Evolutionary conservation across 2,329 filamentous ascomycete species (phyloP).

Genomic region (Verticillium nonalfalfae): DNA sequence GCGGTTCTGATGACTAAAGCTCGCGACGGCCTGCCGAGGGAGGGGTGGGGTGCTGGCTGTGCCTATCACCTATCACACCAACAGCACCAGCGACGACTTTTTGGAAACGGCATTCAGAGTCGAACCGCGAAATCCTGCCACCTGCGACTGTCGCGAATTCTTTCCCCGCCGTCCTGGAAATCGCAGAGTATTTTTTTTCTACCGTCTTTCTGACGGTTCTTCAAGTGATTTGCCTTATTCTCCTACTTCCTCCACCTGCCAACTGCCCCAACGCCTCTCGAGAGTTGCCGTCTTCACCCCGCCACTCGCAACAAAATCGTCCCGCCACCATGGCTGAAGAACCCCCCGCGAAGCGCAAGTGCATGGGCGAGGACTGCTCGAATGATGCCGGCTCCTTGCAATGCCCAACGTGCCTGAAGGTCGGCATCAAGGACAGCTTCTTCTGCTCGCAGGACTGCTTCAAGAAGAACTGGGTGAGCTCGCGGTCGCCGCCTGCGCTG

Average conservation of each 20-base stretch:
- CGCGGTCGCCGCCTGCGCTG: conserved; percentile 5
- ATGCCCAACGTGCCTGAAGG: conserved; percentile 91
- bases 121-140: neutral
- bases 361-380: conserved; percentile 74
- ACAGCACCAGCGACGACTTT: neutral
- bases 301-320: neutral
- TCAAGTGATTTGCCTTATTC: neutral
- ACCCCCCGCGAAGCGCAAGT: conserved; percentile 58
- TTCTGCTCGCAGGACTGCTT: conserved; percentile 99
- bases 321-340: conserved; percentile 37
- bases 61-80: neutral
- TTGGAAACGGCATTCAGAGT: neutral
- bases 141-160: neutral
- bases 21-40: neutral
- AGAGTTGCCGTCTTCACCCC: neutral
- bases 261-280: neutral
- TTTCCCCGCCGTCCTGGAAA: neutral
- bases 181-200: neutral
- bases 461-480: conserved; percentile 91
- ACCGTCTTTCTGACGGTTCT: neutral
- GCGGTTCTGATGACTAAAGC: neutral
- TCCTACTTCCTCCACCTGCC: neutral
- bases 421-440: conserved; percentile 80
- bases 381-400: conserved; percentile 83
- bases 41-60: neutral